Conservation (phyloP, 1,139 yeast genomes). For the Geotrichum australiense region DNA sequence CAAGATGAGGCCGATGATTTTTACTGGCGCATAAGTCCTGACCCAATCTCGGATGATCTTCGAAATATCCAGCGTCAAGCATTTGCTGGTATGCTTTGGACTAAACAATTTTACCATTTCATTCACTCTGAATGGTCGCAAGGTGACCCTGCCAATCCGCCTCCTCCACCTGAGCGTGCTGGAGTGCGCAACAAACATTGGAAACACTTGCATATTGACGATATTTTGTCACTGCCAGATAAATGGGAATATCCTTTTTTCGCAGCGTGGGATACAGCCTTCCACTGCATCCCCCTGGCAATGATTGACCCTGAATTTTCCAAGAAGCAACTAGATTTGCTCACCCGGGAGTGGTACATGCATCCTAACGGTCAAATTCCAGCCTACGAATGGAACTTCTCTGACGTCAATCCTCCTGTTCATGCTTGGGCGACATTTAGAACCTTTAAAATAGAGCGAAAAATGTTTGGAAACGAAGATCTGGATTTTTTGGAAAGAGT, state of each 20-base stretch:
- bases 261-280: conserved; percentile 97
- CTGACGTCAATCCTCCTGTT: conserved; percentile 95
- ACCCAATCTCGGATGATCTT: conserved; percentile 77
- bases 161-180: conserved; percentile 76
- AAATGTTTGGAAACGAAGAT: conserved; percentile 78
- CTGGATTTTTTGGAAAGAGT: conserved; percentile 81
- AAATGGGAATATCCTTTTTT: conserved; percentile 97
- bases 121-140: conserved; percentile 82
- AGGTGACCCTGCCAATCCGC: conserved; percentile 76
- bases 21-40: conserved; percentile 83
- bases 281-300: conserved; percentile 90
- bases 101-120: conserved; percentile 86
- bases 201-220: conserved; percentile 86
- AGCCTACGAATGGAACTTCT: conserved; percentile 95
- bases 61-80: conserved; percentile 90
- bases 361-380: conserved; percentile 99
- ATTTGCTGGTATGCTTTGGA: conserved; percentile 90
- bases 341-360: conserved; percentile 97
- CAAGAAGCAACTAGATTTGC: conserved; percentile 76
- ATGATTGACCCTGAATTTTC: conserved; percentile 95
- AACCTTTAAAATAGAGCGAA: conserved; percentile 82
- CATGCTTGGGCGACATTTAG: conserved; percentile 97
- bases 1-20: conserved; percentile 91
- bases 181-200: conserved; percentile 82
- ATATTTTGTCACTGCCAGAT: conserved; percentile 85